These are phyloP conservation scores for Ustulina deusta DNA, from an alignment of 2,329 filamentous ascomycete genomes.

Conservation along the genomic window DNA sequence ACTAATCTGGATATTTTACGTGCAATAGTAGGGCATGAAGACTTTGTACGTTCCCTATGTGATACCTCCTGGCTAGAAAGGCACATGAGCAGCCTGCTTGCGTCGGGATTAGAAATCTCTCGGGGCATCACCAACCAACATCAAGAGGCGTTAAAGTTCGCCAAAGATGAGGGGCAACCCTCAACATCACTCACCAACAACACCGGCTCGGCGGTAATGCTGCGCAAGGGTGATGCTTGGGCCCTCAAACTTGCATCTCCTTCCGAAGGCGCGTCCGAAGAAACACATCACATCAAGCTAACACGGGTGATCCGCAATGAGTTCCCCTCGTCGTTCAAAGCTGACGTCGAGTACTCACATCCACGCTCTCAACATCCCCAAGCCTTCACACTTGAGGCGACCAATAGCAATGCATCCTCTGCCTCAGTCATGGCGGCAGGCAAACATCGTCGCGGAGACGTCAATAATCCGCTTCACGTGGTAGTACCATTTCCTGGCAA, in stretches of 20 bases:
- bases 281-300: conserved; percentile 36
- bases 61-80: conserved; percentile 37
- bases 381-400: conserved; percentile 27
- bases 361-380: conserved; percentile 12
- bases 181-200: background rate
- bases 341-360: conserved; percentile 34
- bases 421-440: conserved; percentile 32
- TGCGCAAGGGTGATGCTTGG: conserved; percentile 38
- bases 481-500: conserved; percentile 36
- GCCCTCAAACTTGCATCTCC: conserved; percentile 25
- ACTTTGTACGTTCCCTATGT: conserved; percentile 28
- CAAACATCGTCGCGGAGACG: conserved; percentile 34
- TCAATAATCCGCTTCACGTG: conserved; percentile 33
- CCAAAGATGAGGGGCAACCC: conserved; percentile 1
- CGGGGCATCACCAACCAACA: background rate
- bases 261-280: conserved; percentile 1
- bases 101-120: conserved; percentile 24
- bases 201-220: conserved; percentile 19
- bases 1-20: conserved; percentile 36
- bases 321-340: conserved; percentile 34
- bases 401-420: conserved; percentile 30
- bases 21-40: conserved; percentile 29
- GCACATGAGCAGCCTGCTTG: conserved; percentile 23
- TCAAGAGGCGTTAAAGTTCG: conserved; percentile 1
- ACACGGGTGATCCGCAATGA: conserved; percentile 35